Base-by-base conservation (phyloP, 1,139 yeast genomes). In the Yamadazyma trypodendri region DNA sequence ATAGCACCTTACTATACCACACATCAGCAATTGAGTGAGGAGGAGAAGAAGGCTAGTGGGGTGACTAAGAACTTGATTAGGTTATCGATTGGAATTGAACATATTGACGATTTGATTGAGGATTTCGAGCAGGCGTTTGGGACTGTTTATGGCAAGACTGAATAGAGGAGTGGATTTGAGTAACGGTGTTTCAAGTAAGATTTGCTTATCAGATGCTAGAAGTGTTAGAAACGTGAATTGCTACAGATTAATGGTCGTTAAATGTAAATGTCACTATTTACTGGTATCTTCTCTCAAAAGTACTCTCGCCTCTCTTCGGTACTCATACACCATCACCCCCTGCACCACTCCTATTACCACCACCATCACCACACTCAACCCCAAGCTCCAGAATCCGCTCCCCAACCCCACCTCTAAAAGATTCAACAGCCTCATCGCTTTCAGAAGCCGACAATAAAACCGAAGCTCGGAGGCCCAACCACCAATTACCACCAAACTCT, bases 1-100 rank as follows among this genome's bases (percentile, higher is more conserved):
- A 90, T 92, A 63, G 90, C 96, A 43, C 98, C 97, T 48, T 89
- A 82, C 72, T 88, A 77, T 66, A 92, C 97, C 36, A 92, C 97
- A 17, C 98, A 92, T 64, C 88, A 88, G 60, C 97, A 92, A 70
- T 77, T 92, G 58, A 61, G 70, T 31, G 89, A 86, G 29, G 84
- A 81, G 48, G 97, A 89, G 67, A 88, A 85, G 68, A 42, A 65
- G 35, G 79, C 82, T 12, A 74, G 94, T 37, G 97, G 97, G 64
- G 97, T 90, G 41, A 76, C 90, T 40, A 80, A 83, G 55, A 96
- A 88, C 49, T 75, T 88, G 58, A 81, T 92, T 54, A 83, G 98
- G 70, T 81, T 89, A 36, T 80, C 95, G 34, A 84, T 86, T 32
- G 97, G 97, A 57, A 84, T 87, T 36, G 97, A 89, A 68, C 82